Conservation (phyloP, 805 yeast species). For the Saturnispora sanitii region DNA sequence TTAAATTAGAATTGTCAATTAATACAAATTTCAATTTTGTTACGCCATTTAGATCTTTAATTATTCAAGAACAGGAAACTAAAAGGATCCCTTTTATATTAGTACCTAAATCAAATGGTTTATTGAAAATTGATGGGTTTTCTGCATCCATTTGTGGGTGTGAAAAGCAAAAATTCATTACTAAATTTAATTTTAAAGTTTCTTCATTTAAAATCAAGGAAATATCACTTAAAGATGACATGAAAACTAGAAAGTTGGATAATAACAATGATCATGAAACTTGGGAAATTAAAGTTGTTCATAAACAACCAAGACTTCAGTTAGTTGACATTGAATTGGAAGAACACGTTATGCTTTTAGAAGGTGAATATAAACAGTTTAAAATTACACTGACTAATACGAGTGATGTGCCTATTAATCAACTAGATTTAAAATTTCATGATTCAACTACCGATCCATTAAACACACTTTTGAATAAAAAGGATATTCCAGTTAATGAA, state of each 20-base stretch:
- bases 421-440: constrained; percentile 50
- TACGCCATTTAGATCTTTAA: constrained; percentile 21
- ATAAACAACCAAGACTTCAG: constrained; percentile 51
- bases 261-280: constrained; percentile 18
- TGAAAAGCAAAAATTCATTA: constrained; percentile 31
- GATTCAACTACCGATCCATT: constrained; percentile 68
- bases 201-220: constrained; percentile 7
- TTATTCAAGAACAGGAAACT: constrained; percentile 31
- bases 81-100: constrained; percentile 34
- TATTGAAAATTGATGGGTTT: constrained; percentile 41
- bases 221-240: constrained; percentile 6
- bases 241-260: background rate
- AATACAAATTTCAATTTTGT: constrained; percentile 3
- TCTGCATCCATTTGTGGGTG: constrained; percentile 43
- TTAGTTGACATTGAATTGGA: constrained; percentile 42
- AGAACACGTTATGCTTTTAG: constrained; percentile 61
- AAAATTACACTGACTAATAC: constrained; percentile 46
- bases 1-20: constrained; percentile 17
- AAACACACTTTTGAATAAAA: constrained; percentile 39
- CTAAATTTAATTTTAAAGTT: background rate
- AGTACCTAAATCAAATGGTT: constrained; percentile 41
- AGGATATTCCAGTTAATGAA: constrained; percentile 46
- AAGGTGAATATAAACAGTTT: constrained; percentile 57
- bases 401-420: constrained; percentile 46
- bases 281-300: constrained; percentile 24